Evolutionary conservation across 2,329 filamentous ascomycete genomes (phyloP), one percentile per base, ranked within the genome.

Genomic region (Botryosphaeria agaves): DNA sequence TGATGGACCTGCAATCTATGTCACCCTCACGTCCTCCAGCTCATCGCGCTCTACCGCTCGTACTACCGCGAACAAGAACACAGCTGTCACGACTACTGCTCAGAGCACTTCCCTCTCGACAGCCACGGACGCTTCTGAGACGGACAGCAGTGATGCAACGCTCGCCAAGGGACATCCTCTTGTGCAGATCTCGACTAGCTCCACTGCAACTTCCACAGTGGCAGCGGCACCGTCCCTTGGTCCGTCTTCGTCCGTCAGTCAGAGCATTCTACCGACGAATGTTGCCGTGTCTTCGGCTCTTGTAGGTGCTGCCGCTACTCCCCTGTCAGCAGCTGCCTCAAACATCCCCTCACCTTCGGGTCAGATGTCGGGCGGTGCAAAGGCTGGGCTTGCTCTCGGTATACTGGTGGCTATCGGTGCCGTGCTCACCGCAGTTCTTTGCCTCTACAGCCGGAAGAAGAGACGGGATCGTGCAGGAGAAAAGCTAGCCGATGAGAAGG

Each of bases 341-440:
- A 20, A 36, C 15, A 32, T 28, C 27, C 26, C 33, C 14, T 29
- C 38, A 5, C 28, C 40, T 14, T 42, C 37, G 20, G 36, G 35
- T 18, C 58, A 57, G 26, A 55, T 65, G 53, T 59, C 53, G 28
- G 48, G 49, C 30, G 48, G 65, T 33, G 48, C 57, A 36, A 89
- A 83, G 53, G 85, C 83, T 26, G 89, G 89, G 36, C 69, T 94
- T 37, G 82, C 77, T 5, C 74, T 94, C 47, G 85, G 84, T 45
- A 71, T 91, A 28, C 55, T 94, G 18, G 62, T 76, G 5, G 70
- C 69, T 29, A 43, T 93, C 16, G 68, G 76, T 18, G 53, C 76
- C 2, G 49, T 89, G 16, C 69, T 72, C 18, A 59, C 73, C n/a
- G 49, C 79, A 14, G 61, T 79, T 14, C 76, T 82, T 47, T 73